These are phyloP conservation scores for Xylaria flabelliformis DNA, from an alignment of 495 filamentous ascomycete genomes.

Conservation along the genomic window DNA sequence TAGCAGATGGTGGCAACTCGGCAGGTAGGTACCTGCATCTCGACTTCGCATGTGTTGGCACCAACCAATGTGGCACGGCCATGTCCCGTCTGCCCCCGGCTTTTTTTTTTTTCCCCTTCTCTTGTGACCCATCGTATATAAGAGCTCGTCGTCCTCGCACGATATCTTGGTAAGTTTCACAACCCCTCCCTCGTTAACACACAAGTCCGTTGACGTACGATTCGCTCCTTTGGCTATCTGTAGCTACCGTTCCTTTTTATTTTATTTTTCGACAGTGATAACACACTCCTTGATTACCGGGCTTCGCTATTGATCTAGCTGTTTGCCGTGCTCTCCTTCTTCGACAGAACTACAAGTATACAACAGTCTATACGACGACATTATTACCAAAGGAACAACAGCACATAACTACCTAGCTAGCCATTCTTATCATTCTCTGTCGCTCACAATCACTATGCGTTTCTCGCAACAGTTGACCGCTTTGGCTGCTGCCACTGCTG, in stretches of 20 bases:
- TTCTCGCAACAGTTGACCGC: conserved; percentile 38
- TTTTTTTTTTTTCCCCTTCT: neutral
- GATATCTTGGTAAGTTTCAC: conserved; percentile 23
- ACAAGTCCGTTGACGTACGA: conserved; percentile 28
- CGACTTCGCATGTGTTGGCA: conserved; percentile 13
- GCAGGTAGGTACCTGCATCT: conserved; percentile 23
- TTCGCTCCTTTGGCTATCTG: conserved; percentile 33
- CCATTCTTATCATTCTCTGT: conserved; percentile 11
- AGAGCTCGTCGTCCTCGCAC: conserved; percentile 12
- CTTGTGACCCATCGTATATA: conserved; percentile 4
- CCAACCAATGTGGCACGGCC: conserved; percentile 14
- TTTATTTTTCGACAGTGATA: conserved; percentile 34
- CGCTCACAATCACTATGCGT: conserved; percentile 32
- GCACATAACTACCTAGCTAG: conserved; percentile 20
- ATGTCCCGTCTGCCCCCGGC: neutral
- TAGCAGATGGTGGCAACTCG: neutral
- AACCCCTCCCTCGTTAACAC: conserved; percentile 11
- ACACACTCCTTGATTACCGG: conserved; percentile 38
- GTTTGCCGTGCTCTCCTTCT: conserved; percentile 31
- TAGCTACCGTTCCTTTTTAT: conserved; percentile 39
- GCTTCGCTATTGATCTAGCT: conserved; percentile 35
- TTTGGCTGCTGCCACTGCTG: conserved; percentile 39
- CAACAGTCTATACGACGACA: conserved; percentile 26
- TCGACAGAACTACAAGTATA: conserved; percentile 26
- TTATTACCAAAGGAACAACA: conserved; percentile 26